Base-by-base conservation (phyloP, 768 basidiomycete species). In the Pulveroboletus sp. region DNA sequence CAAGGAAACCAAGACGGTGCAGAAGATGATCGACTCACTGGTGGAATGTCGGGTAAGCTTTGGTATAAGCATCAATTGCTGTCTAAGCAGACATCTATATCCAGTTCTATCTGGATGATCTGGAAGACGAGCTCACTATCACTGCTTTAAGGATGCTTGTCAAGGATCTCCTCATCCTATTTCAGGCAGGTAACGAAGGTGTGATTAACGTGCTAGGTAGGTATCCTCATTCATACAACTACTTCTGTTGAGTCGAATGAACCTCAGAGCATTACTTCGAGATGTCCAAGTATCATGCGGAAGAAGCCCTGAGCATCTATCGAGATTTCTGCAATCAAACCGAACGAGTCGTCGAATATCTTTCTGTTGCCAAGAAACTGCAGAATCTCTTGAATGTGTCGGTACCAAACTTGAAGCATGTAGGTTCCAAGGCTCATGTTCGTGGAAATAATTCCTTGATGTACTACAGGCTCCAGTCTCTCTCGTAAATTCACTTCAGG, bases 181-280 rank as follows among this genome's bases (percentile, higher is more conserved):
- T 97, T 65, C 93, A 96, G 64, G 93, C 93, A 2, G 87, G 92
- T 37, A 99, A 99, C 58, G 96, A 99, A 63, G 96, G 94, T 36
- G 91, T 87, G 15, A 84, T 86, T 61, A 89, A 88, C 58, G 81
- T 87, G 32, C 73, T 89, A 39, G 93, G 83, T 79, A 70, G 71
- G 68, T 70, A 73, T 21, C 11, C 11, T 15, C 60, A 71, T 51
- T 66, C 68, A 50, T 43, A 37, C 3, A 17, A 14, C 30, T 13
- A 26, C 14, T 31, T 39, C 14, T n/a, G 30, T 46, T 21, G 30
- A 59, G 27, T 56, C 64, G n/a, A 68, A 47, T 26, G 13, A 24
- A 9, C 24, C 28, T 24, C 53, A 84, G 96, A 97, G 63, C 88
- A 95, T 70, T 99, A 96, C 69, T 97, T 98, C 61, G 94, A 96